phyloP scores from a whole-genome alignment of 2,329 filamentous ascomycete species.

The Trichoderma lentiforme region DNA sequence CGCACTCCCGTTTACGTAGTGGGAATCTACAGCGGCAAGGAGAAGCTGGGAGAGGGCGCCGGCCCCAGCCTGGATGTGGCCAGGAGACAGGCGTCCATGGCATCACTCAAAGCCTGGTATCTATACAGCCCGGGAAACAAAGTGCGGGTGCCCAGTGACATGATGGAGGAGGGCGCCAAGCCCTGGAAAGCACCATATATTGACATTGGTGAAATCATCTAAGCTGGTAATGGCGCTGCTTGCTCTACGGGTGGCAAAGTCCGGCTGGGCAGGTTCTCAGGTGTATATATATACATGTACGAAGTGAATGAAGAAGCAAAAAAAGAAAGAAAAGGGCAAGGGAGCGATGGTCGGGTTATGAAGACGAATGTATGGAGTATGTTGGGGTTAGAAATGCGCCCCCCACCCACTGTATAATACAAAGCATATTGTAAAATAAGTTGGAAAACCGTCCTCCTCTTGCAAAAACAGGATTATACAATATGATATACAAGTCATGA shows the following conservation, averaged over 20 bases:
- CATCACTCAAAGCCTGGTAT: conserved; percentile 91
- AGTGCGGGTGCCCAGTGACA: conserved; percentile 66
- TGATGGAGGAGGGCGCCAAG: conserved; percentile 57
- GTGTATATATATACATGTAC: conserved; percentile 15
- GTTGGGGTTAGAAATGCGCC: conserved; percentile 16
- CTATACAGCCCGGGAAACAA: conserved; percentile 76
- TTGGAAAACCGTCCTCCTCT: neutral
- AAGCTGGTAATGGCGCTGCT: conserved; percentile 22
- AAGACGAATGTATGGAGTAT: neutral
- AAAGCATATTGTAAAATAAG: conserved; percentile 38
- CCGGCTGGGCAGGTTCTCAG: neutral
- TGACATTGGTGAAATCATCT: conserved; percentile 68
- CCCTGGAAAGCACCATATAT: conserved; percentile 67
- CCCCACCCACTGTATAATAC: conserved; percentile 34
- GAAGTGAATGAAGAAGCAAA: conserved; percentile 19
- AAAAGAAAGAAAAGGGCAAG: neutral
- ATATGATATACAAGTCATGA: conserved; percentile 4
- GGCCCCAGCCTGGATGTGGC: conserved; percentile 76
- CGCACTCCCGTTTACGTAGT: conserved; percentile 89
- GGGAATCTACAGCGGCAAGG: conserved; percentile 84
- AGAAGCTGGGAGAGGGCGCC: conserved; percentile 89
- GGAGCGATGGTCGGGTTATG: conserved; percentile 1
- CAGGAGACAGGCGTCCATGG: conserved; percentile 74
- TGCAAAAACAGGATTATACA: neutral
- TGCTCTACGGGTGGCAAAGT: neutral